These are phyloP conservation scores for Pleurotus tuber-regium DNA, from an alignment of 768 basidiomycete genomes.

Conservation along the genomic window DNA sequence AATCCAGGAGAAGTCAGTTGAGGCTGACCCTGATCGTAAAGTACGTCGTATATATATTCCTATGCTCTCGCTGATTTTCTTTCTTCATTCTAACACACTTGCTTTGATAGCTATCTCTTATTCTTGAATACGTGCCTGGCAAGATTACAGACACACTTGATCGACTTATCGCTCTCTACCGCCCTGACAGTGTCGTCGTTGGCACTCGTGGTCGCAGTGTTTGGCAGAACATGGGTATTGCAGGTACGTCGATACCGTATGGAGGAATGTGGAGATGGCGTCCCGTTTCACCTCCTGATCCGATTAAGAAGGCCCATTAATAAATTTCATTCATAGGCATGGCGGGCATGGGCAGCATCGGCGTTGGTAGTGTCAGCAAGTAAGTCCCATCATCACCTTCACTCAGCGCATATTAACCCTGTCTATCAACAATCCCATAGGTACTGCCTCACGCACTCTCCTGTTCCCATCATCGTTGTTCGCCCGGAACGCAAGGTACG, in stretches of 20 bases:
- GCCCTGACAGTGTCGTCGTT: slow-evolving; percentile 90
- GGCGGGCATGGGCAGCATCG: slow-evolving; percentile 29
- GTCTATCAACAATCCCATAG: slow-evolving; percentile 29
- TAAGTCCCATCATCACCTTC: slow-evolving; percentile 15
- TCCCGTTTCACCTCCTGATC: slow-evolving; percentile 1
- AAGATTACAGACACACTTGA: slow-evolving; percentile 87
- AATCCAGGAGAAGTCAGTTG: slow-evolving; percentile 79
- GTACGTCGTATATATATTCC: slow-evolving; percentile 30
- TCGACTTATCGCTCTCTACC: slow-evolving; percentile 87
- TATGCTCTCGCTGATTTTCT: not conserved
- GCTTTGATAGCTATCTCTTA: slow-evolving; percentile 66
- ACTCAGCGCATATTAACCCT: too few relatives aligned
- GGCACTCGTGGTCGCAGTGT: slow-evolving; percentile 74
- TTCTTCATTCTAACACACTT: not conserved
- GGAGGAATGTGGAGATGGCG: too few relatives aligned
- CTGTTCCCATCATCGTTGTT: slow-evolving; percentile 95
- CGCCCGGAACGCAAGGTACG: slow-evolving; percentile 84
- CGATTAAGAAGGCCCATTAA: slow-evolving; percentile 11
- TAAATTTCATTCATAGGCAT: slow-evolving; percentile 16
- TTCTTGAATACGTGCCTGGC: slow-evolving; percentile 93
- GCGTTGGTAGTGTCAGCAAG: slow-evolving; percentile 54
- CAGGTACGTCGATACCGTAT: too few relatives aligned
- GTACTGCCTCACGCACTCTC: slow-evolving; percentile 87
- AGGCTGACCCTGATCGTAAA: slow-evolving; percentile 75
- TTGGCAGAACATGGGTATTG: slow-evolving; percentile 36